Conservation (phyloP, 768 basidiomycete species). For the Zangia roseola region DNA sequence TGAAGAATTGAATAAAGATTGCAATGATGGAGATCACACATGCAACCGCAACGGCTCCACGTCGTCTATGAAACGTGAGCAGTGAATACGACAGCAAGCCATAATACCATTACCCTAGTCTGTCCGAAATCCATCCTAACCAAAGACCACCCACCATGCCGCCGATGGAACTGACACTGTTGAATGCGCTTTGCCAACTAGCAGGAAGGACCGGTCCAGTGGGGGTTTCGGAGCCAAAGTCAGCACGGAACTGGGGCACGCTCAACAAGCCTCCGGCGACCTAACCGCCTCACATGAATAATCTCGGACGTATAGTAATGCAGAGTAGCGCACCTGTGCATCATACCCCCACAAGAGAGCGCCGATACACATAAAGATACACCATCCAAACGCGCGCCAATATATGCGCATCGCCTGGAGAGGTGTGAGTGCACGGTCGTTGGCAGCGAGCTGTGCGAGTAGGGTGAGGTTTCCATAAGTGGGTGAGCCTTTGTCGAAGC, state of each 20-base stretch:
- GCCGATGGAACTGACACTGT: conserved; percentile 23
- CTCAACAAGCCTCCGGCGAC: conserved; percentile 21
- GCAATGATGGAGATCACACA: conserved; percentile 21
- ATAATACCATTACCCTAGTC: conserved; percentile 13
- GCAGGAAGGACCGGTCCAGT: conserved; percentile 18
- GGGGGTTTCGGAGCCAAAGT: conserved; percentile 20
- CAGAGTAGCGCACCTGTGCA: conserved; percentile 14
- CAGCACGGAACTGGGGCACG: conserved; percentile 23
- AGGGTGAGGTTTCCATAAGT: conserved; percentile 13
- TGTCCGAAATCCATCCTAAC: conserved; percentile 23
- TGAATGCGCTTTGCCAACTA: conserved; percentile 30
- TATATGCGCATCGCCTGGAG: conserved; percentile 19
- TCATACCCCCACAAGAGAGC: conserved; percentile 29
- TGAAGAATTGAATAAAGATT: conserved; percentile 25
- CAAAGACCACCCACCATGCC: conserved; percentile 28
- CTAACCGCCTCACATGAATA: conserved; percentile 2
- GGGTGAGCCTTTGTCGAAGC: conserved; percentile 7
- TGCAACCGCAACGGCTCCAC: conserved; percentile 22
- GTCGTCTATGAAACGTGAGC: too few relatives aligned
- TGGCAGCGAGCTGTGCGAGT: conserved; percentile 22
- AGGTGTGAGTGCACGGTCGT: conserved; percentile 19
- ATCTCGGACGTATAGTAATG: too few relatives aligned
- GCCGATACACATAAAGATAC: conserved; percentile 23
- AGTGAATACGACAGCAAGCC: not conserved
- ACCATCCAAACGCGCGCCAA: conserved; percentile 28